Base-by-base conservation (phyloP, 2,329 filamentous ascomycete genomes). In the Penicillium sp. region DNA sequence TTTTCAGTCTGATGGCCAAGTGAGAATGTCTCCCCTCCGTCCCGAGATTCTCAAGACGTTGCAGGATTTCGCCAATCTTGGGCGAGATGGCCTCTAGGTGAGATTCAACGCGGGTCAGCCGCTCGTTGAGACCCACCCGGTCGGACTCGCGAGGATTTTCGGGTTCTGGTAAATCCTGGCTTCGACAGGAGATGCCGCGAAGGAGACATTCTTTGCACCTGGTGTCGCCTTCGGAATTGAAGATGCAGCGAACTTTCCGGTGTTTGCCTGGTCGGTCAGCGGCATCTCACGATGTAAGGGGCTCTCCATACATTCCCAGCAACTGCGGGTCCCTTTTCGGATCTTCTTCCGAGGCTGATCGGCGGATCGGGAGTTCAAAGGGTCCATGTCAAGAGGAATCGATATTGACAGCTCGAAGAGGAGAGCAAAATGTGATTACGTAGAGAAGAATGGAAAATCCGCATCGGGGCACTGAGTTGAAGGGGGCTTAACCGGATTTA, bases 281-380 rank as follows among this genome's bases (percentile, higher is more conserved):
- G 8, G 10, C 8, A 34, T n/a, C 5, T 18, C 18, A 18, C 18
- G n/a, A 44, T 16, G 14, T 21, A 43, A 43, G 53, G 43, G 29
- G 31, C 7, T 16, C 38, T 54, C 31, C 49, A 31, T 56, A 60
- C 52, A 60, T 52, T 60, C 53, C 58, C 58, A 60, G 29, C 56
- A 60, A 44, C 56, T 60, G 44, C 48, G 58, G 43, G 56, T 60
- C 43, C 56, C 56, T 22, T 56, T 60, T 46, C 58, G 53, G 45
- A 60, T 43, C 52, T 50, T 60, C 50, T 60, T 60, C 40, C 58
- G 50, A 48, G 56, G 50, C n/a, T 50, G 44, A 39, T 54, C 58
- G 8, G 39, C 53, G 7, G 42, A 10, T 11, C 31, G 40, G 24
- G 18, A 34, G 10, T n/a, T 36, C 11, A 36, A n/a, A 6, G 24